A percentile compares a stretch with the other conserved stretches of the same genome.
Evolutionary conservation across 2,329 filamentous ascomycete species (phyloP).

Genomic region (Claviceps arundinis): DNA sequence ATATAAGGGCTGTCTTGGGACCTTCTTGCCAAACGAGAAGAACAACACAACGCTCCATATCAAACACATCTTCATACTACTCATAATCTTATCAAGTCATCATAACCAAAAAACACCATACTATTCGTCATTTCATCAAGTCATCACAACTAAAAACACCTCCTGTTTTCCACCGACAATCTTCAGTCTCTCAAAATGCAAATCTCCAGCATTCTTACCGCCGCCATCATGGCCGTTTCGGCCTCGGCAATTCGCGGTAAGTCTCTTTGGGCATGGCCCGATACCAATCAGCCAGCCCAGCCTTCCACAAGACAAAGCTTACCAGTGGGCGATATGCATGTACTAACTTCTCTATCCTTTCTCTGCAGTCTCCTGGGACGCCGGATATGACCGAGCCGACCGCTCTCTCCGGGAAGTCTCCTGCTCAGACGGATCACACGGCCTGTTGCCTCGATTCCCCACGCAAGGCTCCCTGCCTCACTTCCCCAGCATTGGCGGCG

Average conservation of each 20-base stretch:
- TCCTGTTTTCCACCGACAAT: background rate
- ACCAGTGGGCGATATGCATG: background rate
- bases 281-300: background rate
- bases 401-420: conserved; percentile 44
- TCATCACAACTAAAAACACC: background rate
- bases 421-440: conserved; percentile 56
- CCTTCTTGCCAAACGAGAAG: no score
- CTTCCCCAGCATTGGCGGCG: conserved; percentile 44
- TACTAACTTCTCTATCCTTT: background rate
- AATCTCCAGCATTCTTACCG: conserved; percentile 25
- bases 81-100: no score
- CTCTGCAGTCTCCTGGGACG: conserved; percentile 52
- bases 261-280: no score
- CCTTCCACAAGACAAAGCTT: no score
- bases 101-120: background rate
- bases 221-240: conserved; percentile 22
- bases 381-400: conserved; percentile 49
- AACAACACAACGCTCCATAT: no score
- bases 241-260: conserved; percentile 12
- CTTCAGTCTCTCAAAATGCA: conserved; percentile 21
- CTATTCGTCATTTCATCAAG: no score
- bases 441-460: conserved; percentile 50
- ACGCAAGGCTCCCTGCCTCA: conserved; percentile 36
- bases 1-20: no score
- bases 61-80: no score